Evolutionary conservation across 441 rosid species (phyloP).

Genomic region (Omphalea diandra): DNA sequence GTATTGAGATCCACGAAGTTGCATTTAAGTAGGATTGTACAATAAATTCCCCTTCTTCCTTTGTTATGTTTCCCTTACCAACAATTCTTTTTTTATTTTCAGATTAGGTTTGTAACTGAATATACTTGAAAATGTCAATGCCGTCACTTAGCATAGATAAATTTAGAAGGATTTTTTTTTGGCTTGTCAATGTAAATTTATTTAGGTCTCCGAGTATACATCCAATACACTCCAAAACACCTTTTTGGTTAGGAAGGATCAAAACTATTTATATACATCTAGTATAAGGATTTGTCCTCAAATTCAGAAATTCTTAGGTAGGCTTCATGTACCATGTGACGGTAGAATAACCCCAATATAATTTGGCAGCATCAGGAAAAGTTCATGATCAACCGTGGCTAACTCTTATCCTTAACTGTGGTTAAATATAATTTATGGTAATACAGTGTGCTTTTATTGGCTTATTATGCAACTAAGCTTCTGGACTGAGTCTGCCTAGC

Average conservation of each 20-base stretch:
- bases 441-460: background rate
- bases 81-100: background rate
- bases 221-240: background rate
- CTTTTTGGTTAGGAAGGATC: background rate
- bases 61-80: background rate
- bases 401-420: background rate
- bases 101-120: no score
- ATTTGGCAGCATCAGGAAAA: background rate
- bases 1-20: background rate
- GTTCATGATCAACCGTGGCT: background rate
- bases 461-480: background rate
- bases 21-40: background rate
- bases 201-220: background rate
- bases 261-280: background rate
- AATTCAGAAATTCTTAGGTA: background rate
- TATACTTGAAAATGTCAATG: background rate
- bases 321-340: no score
- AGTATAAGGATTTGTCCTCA: background rate
- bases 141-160: background rate
- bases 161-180: background rate
- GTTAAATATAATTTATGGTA: background rate
- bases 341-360: no score
- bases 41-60: background rate
- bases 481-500: background rate
- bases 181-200: background rate